Conservation (phyloP, 306 rosid genomes). For the Prunus mongolica region DNA sequence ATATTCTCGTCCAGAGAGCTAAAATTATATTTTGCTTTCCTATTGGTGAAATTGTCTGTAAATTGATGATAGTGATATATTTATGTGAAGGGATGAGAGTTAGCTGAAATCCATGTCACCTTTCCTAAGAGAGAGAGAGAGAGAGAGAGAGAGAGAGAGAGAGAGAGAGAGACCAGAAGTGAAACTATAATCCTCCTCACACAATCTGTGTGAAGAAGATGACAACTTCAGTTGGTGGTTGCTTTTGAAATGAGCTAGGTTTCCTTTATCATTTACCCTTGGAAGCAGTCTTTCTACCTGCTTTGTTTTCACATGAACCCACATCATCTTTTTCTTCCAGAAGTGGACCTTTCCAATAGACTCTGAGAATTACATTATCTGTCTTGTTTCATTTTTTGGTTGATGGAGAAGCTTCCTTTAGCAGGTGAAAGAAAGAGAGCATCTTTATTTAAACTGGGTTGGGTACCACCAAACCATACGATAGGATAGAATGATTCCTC, state of each 20-base stretch:
- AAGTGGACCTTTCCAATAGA: neutral
- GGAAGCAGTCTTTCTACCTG: neutral
- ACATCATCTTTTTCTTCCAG: neutral
- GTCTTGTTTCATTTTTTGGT: neutral
- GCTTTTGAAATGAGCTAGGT: neutral
- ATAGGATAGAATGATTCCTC: too few species aligned
- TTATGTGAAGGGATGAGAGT: neutral
- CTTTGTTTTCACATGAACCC: too few species aligned
- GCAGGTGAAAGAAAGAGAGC: too few species aligned
- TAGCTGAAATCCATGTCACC: neutral
- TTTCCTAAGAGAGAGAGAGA: too few species aligned
- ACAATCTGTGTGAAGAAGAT: neutral
- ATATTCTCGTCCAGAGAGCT: too few species aligned
- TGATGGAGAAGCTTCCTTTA: neutral
- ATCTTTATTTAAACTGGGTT: too few species aligned
- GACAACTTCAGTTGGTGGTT: neutral
- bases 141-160: neutral
- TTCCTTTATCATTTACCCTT: neutral
- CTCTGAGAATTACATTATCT: neutral
- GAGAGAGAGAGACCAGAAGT: neutral
- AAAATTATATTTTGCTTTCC: neutral
- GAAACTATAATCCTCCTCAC: neutral
- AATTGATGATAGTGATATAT: neutral
- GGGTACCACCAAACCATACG: too few species aligned
- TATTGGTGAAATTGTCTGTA: neutral